phyloP scores from a whole-genome alignment of 1,139 yeast genomes.

The Scheffersomyces cryptocercus region DNA sequence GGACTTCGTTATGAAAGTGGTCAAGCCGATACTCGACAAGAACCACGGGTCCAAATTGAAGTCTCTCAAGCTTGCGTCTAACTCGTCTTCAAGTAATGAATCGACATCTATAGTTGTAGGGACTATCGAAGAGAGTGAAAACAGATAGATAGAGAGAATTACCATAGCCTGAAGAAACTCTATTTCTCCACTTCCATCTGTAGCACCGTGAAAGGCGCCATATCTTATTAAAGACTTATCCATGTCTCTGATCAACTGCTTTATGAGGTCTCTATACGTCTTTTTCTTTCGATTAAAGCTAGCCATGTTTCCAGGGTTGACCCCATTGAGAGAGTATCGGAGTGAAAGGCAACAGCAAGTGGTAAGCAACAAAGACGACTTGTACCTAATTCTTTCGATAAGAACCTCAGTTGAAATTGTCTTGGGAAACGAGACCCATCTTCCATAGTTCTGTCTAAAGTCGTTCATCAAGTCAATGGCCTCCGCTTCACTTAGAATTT shows the following conservation, averaged over 20 bases:
- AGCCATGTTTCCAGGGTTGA: conserved; percentile 24
- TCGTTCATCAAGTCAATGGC: conserved; percentile 53
- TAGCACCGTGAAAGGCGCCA: conserved; percentile 17
- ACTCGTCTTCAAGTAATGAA: conserved; percentile 5
- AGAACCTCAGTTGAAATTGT: conserved; percentile 50
- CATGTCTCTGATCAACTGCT: conserved; percentile 43
- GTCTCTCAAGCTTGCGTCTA: conserved; percentile 15
- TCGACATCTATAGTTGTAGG: conserved; percentile 12
- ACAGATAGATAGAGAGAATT: conserved; percentile 60
- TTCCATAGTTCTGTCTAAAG: conserved; percentile 67
- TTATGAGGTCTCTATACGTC: conserved; percentile 26
- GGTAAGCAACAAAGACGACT: conserved; percentile 65
- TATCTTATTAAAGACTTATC: conserved; percentile 38
- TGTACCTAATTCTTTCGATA: conserved; percentile 50
- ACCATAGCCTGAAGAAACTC: conserved; percentile 70
- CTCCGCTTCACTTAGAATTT: conserved; percentile 52
- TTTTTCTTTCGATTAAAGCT: conserved; percentile 17
- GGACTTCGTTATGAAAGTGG: conserved; percentile 53
- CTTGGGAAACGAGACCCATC: conserved; percentile 78
- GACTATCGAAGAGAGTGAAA: conserved; percentile 55
- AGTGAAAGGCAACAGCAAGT: conserved; percentile 65
- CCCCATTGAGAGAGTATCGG: conserved; percentile 41
- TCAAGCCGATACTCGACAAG: conserved; percentile 57
- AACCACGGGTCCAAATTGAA: conserved; percentile 61
- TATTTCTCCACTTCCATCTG: conserved; percentile 32